Base-by-base conservation (phyloP, 768 basidiomycete genomes). In the Boletus fagicola region DNA sequence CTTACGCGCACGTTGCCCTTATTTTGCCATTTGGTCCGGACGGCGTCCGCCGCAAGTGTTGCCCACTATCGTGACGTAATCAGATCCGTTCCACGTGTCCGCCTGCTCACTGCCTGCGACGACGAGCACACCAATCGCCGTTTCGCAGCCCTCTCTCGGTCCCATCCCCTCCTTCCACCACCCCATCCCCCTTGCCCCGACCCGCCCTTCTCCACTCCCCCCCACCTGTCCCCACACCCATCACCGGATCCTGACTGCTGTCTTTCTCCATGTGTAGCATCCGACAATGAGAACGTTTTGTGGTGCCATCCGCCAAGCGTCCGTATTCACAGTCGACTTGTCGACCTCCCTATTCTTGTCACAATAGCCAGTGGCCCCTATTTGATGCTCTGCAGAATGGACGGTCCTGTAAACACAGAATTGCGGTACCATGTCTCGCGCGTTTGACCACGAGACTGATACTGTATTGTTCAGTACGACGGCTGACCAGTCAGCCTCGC, bases 61-160 rank as follows among this genome's bases (percentile, higher is more conserved):
- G 28, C 5, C 28, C 52, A 53, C 18, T 1, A 16, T 22, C 22
- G 16, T 69, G 53, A 67, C 60, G 50, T 70, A 70, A 70, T 56
- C 54, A 56, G 16, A 20, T 31, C 51, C 47, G 20, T 31, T 2
- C 35, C 33, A 50, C 48, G 48, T 49, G 48, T 49, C 16, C n/a
- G 24, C 30, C 24, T 49, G 35, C 63, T 68, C 66, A 35, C 51
- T 39, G 66, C 50, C 66, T 18, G 22, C 22, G 48, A 70, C 66
- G 66, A 65, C 3, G 66, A 70, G 57, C 64, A 65, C 57, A 13
- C 28, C 38, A 47, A 42, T 22, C 39, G 2, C 20, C 38, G 20
- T 40, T 48, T 58, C 42, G 40, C 50, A 18, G 28, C 38, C 31
- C 35, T 11, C 36, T 38, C 40, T 44, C 42, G 12, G 20, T 35